Evolutionary conservation across 2,329 filamentous ascomycete species (phyloP), one percentile per base, ranked within the genome.

Genomic region (Neobulgaria alba): DNA sequence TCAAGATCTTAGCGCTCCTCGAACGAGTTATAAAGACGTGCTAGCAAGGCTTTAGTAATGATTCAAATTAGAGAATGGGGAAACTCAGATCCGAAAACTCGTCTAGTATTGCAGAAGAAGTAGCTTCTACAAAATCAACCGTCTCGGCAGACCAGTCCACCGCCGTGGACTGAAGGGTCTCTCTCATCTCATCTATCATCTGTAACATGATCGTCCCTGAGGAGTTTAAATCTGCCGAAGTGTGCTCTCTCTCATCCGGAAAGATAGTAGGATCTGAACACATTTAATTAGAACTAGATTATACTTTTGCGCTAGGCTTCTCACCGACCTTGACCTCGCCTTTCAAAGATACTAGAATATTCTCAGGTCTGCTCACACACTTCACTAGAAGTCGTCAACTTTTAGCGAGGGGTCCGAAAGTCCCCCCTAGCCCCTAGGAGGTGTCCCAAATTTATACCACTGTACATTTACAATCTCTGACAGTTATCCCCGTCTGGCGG

Each of bases 71-170:
- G 23, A 33, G 35, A 30, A 29, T 41, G 29, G 37, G 19, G 29
- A 44, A 41, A 41, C 38, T 44, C 29, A 41, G 23, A 44, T 44
- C 38, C 15, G 38, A 44, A 35, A 44, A 33, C 38, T 36, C 42
- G 34, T 29, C 21, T 32, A 21, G 42, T 26, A 18, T 32, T 36
- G 33, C 23, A 18, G 10, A 44, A 41, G 37, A 33, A 41, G 23
- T 44, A 33, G 32, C 31, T 41, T 29, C 26, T 36, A 43, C 14
- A 40, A 43, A 43, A 32, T 39, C 36, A 21, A 40, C 35, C 9
- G 32, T 23, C 15, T 43, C 41, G 9, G 30, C 32, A 30, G 36
- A 43, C 36, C 35, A 43, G 29, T 36, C 31, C 21, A 30, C 41
- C 20, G 20, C 23, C 15, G 14, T 43, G 1, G 23, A 36, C 21